These are phyloP conservation scores for Lentinula sp. DNA, from an alignment of 768 basidiomycete species.

Conservation along the genomic window DNA sequence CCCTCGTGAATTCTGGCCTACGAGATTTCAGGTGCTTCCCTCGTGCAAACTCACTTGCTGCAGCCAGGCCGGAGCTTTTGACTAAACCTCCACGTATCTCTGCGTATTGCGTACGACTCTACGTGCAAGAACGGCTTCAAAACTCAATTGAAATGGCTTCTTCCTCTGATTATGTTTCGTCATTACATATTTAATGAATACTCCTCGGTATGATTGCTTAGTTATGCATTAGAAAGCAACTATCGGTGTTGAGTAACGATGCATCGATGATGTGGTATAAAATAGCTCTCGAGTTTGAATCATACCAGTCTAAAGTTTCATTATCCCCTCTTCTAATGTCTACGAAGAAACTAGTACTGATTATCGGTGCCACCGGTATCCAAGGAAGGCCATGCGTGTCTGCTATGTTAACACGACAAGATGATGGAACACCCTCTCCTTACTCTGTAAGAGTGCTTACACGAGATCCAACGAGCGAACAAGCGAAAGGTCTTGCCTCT, in stretches of 20 bases:
- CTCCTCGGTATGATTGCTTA: background rate
- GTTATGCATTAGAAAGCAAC: background rate
- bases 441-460: slow-evolving; percentile 38
- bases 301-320: background rate
- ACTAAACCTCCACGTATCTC: too few species aligned
- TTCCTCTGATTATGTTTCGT: too few species aligned
- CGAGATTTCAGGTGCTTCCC: background rate
- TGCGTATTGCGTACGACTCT: too few species aligned
- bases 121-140: too few species aligned
- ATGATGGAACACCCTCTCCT: slow-evolving; percentile 33
- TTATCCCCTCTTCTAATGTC: background rate
- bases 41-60: too few species aligned
- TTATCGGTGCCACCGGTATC: slow-evolving; percentile 42
- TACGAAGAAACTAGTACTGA: slow-evolving; percentile 31
- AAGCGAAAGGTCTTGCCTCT: slow-evolving; percentile 27
- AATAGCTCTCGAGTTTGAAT: background rate
- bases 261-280: background rate
- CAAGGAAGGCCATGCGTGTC: slow-evolving; percentile 36
- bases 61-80: too few species aligned
- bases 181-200: background rate
- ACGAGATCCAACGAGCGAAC: slow-evolving; percentile 23
- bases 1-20: too few species aligned
- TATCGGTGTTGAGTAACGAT: background rate
- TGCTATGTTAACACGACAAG: slow-evolving; percentile 25
- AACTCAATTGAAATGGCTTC: too few species aligned